Evolutionary conservation across 2,329 filamentous ascomycete genomes (phyloP).

Genomic region (Ophiostoma piceae): DNA sequence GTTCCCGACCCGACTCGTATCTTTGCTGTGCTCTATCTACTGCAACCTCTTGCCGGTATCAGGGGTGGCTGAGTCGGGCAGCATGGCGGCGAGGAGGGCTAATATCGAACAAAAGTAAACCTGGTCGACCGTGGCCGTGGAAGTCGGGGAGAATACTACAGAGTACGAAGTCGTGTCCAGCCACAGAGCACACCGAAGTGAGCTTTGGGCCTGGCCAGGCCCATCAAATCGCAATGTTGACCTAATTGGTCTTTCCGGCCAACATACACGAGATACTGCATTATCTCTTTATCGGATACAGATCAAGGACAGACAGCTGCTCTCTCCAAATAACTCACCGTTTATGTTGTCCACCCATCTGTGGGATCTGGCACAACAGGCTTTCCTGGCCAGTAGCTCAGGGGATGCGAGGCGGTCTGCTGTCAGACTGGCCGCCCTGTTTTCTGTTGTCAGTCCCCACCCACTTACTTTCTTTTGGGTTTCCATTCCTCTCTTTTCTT

Average conservation of each 20-base stretch:
- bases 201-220: too few species aligned
- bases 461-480: background rate
- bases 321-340: background rate
- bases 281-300: background rate
- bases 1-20: background rate
- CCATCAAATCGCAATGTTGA: too few species aligned
- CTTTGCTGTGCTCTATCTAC: background rate
- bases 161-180: background rate
- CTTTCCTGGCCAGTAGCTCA: background rate
- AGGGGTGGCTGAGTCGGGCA: background rate
- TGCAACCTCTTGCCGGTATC: background rate
- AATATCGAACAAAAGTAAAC: background rate
- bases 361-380: background rate
- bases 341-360: background rate
- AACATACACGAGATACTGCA: background rate
- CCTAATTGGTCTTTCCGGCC: too few species aligned
- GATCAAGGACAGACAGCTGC: background rate
- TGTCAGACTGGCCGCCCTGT: background rate
- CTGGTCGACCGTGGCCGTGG: background rate
- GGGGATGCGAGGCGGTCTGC: background rate
- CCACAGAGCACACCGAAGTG: too few species aligned
- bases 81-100: background rate
- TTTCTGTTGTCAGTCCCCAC: background rate
- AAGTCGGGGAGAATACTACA: too few species aligned
- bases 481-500: background rate